Conservation (phyloP, 2,329 filamentous ascomycete genomes). For the Epichloe elymi region DNA sequence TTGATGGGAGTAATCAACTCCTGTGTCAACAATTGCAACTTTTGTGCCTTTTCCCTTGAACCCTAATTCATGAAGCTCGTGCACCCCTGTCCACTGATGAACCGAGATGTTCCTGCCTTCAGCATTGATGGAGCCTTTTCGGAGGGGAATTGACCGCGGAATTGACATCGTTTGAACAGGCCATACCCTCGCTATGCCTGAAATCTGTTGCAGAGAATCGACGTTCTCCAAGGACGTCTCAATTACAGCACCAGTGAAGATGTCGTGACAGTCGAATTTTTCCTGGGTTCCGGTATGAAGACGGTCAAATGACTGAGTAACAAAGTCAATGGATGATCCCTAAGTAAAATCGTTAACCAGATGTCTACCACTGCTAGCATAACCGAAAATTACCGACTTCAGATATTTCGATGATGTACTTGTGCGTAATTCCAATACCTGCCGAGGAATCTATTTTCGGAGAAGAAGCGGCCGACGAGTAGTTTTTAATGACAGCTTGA, state of each 20-base stretch:
- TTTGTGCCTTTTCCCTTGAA: conserved; percentile 24
- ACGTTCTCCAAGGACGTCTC: conserved; percentile 18
- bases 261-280: conserved; percentile 20
- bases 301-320: conserved; percentile 13
- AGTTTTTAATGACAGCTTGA: not conserved
- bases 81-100: conserved; percentile 23
- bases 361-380: not conserved
- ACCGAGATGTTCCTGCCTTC: conserved; percentile 20
- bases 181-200: conserved; percentile 25
- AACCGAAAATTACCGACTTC: conserved; percentile 4
- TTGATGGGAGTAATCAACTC: conserved; percentile 26
- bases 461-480: not conserved
- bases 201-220: conserved; percentile 19
- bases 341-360: not conserved
- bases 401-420: conserved; percentile 14
- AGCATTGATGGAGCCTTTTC: not conserved
- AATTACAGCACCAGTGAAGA: conserved; percentile 23
- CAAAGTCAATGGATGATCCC: conserved; percentile 5
- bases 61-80: conserved; percentile 23
- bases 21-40: conserved; percentile 27
- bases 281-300: conserved; percentile 10
- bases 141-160: not conserved
- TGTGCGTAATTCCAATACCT: conserved; percentile 9
- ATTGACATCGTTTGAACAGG: conserved; percentile 15
- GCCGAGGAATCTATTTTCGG: not conserved